Percentiles rank a stretch among this genome's conserved stretches.
Evolutionary conservation across 495 filamentous ascomycete genomes (phyloP).

Genomic region (Penicillium canescens): DNA sequence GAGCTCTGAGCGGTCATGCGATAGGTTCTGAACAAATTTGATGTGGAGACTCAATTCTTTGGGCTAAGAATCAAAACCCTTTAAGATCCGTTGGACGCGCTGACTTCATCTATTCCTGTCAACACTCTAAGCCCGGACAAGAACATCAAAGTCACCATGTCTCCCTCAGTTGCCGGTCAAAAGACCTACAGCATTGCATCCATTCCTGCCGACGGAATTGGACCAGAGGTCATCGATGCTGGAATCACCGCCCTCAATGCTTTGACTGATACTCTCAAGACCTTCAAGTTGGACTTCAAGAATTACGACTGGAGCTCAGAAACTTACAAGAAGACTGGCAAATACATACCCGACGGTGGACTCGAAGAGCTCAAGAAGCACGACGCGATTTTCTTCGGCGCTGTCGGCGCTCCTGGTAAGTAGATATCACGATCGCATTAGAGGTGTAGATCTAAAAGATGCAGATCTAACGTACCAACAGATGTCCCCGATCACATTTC

Average conservation of each 20-base stretch:
- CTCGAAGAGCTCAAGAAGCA: slow-evolving; percentile 51
- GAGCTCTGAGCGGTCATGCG: slow-evolving; percentile 6
- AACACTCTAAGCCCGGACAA: background rate
- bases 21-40: slow-evolving; percentile 4
- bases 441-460: background rate
- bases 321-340: slow-evolving; percentile 52
- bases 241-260: slow-evolving; percentile 47
- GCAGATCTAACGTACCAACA: slow-evolving; percentile 24
- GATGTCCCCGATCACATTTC: slow-evolving; percentile 60
- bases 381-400: slow-evolving; percentile 58
- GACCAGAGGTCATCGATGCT: slow-evolving; percentile 53
- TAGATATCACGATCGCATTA: background rate
- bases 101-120: slow-evolving; percentile 6
- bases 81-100: slow-evolving; percentile 17
- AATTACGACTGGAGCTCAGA: slow-evolving; percentile 54
- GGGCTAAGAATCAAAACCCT: background rate
- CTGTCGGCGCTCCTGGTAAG: slow-evolving; percentile 55
- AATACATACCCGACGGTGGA: slow-evolving; percentile 55
- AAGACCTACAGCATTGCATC: slow-evolving; percentile 48
- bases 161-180: slow-evolving; percentile 11
- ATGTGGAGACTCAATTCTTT: slow-evolving; percentile 3
- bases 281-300: slow-evolving; percentile 50
- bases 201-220: slow-evolving; percentile 57
- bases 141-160: slow-evolving; percentile 13
- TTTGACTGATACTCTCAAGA: slow-evolving; percentile 41